A percentile compares a stretch with the other conserved stretches of the same genome.
These are phyloP conservation scores for Mortierella sp. DNA, from an alignment of 371 early-diverging fungal species.

Conservation along the genomic window DNA sequence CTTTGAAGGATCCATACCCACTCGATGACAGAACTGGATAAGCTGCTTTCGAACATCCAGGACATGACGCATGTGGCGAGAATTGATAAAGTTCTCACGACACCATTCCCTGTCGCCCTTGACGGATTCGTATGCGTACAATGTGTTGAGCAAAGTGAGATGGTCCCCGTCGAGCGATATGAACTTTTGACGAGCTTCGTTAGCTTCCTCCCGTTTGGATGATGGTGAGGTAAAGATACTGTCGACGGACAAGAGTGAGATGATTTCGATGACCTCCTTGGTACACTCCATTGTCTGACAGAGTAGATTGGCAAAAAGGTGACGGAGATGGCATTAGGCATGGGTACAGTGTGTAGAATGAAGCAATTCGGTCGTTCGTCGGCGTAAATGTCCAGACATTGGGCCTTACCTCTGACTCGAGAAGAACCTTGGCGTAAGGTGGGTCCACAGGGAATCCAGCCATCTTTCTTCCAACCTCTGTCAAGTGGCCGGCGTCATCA, in stretches of 20 bases:
- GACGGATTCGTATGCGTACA: conserved; percentile 80
- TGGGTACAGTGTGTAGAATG: too few relatives aligned
- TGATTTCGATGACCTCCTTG: conserved; percentile 86
- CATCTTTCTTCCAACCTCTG: conserved; percentile 88
- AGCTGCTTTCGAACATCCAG: conserved; percentile 91
- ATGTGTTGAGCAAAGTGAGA: conserved; percentile 83
- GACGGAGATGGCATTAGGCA: too few relatives aligned
- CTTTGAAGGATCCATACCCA: conserved; percentile 69
- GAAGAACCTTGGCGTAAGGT: conserved; percentile 87
- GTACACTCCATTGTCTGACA: conserved; percentile 74
- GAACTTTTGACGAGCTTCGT: conserved; percentile 80
- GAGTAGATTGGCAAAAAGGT: too few relatives aligned
- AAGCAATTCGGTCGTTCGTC: too few relatives aligned
- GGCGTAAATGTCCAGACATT: not conserved
- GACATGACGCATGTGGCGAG: conserved; percentile 85
- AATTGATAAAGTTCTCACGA: conserved; percentile 88
- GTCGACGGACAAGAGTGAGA: conserved; percentile 92
- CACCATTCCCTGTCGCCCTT: conserved; percentile 90
- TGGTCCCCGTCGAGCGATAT: conserved; percentile 90
- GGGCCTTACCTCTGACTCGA: conserved; percentile 62
- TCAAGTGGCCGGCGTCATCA: conserved; percentile 82
- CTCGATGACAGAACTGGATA: conserved; percentile 74
- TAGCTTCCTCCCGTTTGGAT: conserved; percentile 88
- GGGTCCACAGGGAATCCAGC: conserved; percentile 96
- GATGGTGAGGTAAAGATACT: conserved; percentile 86